phyloP scores from a whole-genome alignment of 176 grass and related monocot genomes.

The Musa beccarii region DNA sequence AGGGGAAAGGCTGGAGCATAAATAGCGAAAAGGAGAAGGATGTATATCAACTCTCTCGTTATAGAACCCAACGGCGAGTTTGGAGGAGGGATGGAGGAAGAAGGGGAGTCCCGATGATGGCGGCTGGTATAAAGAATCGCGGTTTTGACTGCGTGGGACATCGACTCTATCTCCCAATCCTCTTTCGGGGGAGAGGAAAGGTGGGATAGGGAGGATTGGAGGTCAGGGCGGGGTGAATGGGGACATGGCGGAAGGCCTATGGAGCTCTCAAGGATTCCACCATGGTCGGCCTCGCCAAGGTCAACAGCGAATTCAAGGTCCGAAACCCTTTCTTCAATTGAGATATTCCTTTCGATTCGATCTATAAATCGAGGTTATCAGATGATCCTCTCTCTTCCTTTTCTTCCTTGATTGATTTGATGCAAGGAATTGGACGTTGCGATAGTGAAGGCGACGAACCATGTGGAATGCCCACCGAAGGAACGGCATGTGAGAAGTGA shows the following conservation, averaged over 20 bases:
- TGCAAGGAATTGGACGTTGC: constrained; percentile 81
- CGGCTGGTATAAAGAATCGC: constrained; percentile 9
- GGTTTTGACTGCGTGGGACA: background rate
- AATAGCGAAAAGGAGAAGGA: background rate
- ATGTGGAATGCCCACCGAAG: constrained; percentile 87
- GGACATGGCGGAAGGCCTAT: constrained; percentile 87
- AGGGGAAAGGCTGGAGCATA: too few relatives aligned
- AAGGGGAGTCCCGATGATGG: constrained; percentile 4
- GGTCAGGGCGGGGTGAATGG: constrained; percentile 28
- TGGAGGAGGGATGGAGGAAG: background rate
- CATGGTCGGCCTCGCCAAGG: constrained; percentile 90
- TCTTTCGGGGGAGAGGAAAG: background rate
- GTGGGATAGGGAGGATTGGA: background rate
- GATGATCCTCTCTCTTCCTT: background rate
- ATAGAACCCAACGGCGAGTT: background rate
- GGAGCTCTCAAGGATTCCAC: constrained; percentile 96
- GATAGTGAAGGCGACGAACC: constrained; percentile 97
- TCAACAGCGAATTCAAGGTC: constrained; percentile 98
- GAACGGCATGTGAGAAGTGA: constrained; percentile 86
- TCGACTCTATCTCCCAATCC: background rate
- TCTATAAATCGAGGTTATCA: background rate
- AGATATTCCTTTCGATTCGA: background rate
- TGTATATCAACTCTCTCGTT: background rate
- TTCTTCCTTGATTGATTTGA: constrained; percentile 3
- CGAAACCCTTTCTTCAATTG: background rate